Evolutionary conservation across 441 rosid species (phyloP).

Genomic region (Sinapis alba): DNA sequence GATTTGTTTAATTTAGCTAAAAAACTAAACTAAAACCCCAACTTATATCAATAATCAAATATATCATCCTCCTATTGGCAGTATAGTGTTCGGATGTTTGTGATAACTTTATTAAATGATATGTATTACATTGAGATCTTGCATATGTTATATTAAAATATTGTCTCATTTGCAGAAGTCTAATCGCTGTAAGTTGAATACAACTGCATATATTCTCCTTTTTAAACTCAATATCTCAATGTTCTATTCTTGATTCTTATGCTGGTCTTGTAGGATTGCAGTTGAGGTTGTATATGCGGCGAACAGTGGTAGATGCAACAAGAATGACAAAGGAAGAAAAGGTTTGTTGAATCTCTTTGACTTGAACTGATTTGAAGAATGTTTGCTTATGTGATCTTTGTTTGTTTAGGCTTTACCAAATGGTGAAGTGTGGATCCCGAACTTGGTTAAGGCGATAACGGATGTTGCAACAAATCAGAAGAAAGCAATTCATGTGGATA

Average conservation of each 20-base stretch:
- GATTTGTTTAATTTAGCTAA: too few relatives aligned
- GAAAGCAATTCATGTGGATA: constrained; percentile 63
- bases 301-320: constrained; percentile 96
- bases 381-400: constrained; percentile 5
- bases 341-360: constrained; percentile 46
- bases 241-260: background rate
- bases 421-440: constrained; percentile 84
- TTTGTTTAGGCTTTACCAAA: constrained; percentile 67
- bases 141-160: too few relatives aligned
- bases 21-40: too few relatives aligned
- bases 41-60: too few relatives aligned
- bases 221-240: too few relatives aligned
- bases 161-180: too few relatives aligned
- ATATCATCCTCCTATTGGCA: too few relatives aligned
- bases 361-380: background rate
- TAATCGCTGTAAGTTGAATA: too few relatives aligned
- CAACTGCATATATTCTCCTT: too few relatives aligned
- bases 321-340: constrained; percentile 84
- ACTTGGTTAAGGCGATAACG: constrained; percentile 68
- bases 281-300: constrained; percentile 81
- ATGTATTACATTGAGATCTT: too few relatives aligned
- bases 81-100: too few relatives aligned
- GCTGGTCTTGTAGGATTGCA: constrained; percentile 46
- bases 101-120: too few relatives aligned
- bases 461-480: constrained; percentile 66